Evolutionary conservation across 805 yeast genomes (phyloP).

Genomic region (Brettanomyces anomalus): DNA sequence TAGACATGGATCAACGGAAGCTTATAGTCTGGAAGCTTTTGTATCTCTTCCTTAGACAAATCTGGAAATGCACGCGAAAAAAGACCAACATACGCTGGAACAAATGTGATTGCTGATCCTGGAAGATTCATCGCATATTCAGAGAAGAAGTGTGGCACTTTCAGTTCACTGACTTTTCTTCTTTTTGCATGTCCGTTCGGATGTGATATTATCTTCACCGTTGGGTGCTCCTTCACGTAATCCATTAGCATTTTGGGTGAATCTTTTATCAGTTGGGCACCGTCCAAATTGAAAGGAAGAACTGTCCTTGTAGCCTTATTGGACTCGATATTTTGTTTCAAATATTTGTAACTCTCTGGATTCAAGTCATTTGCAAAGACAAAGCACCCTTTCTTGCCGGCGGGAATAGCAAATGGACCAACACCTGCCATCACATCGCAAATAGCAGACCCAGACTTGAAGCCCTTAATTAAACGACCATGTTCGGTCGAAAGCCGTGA

Average conservation of each 20-base stretch:
- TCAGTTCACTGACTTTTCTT: slow-evolving; percentile 20
- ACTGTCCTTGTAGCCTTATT: slow-evolving; percentile 61
- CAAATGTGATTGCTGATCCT: slow-evolving; percentile 78
- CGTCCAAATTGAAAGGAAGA: slow-evolving; percentile 64
- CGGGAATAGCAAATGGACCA: slow-evolving; percentile 96
- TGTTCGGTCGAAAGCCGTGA: slow-evolving; percentile 93
- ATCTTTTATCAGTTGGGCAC: slow-evolving; percentile 64
- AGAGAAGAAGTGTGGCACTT: slow-evolving; percentile 45
- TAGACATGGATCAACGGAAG: slow-evolving; percentile 80
- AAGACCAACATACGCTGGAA: slow-evolving; percentile 70
- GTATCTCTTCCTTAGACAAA: slow-evolving; percentile 27
- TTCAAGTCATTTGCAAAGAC: slow-evolving; percentile 91
- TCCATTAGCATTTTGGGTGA: slow-evolving; percentile 46
- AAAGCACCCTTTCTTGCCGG: slow-evolving; percentile 72
- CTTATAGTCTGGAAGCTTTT: slow-evolving; percentile 35
- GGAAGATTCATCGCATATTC: slow-evolving; percentile 96
- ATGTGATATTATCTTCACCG: slow-evolving; percentile 29
- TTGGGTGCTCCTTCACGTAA: slow-evolving; percentile 30
- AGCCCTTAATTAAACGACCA: slow-evolving; percentile 56
- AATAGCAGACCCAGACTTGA: slow-evolving; percentile 63
- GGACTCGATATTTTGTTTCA: slow-evolving; percentile 49
- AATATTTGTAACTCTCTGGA: slow-evolving; percentile 72
- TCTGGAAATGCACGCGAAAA: slow-evolving; percentile 35
- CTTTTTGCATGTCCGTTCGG: slow-evolving; percentile 18
- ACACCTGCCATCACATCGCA: slow-evolving; percentile 98